These are phyloP conservation scores for Styphnolobium japonicum DNA, from an alignment of 306 rosid genomes.

Conservation along the genomic window DNA sequence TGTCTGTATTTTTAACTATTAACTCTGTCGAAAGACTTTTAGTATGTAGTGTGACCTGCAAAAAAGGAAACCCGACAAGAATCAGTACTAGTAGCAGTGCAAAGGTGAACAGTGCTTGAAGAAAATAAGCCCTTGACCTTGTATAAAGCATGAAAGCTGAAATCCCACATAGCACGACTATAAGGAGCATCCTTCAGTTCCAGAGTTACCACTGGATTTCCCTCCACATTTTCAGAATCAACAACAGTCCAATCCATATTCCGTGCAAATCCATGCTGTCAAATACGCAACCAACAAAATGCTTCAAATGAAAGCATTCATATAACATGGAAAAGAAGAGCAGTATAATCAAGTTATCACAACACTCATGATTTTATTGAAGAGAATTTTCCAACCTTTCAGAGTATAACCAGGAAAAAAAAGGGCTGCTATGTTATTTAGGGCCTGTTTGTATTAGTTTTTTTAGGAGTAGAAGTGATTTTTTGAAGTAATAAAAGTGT, in stretches of 20 bases:
- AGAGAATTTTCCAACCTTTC: background rate
- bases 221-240: conserved; percentile 72
- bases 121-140: conserved; percentile 54
- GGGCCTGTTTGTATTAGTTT: no score
- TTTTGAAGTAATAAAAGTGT: no score
- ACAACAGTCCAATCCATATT: conserved; percentile 82
- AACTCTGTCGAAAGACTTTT: conserved; percentile 80
- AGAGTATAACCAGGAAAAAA: no score
- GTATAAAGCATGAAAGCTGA: conserved; percentile 82
- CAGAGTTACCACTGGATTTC: conserved; percentile 65
- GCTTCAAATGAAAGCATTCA: background rate
- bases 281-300: conserved; percentile 35
- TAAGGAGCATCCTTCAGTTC: conserved; percentile 80
- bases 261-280: conserved; percentile 91
- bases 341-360: background rate
- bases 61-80: conserved; percentile 2
- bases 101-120: conserved; percentile 12
- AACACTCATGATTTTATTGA: background rate
- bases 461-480: no score
- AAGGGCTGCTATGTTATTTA: no score
- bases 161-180: conserved; percentile 93
- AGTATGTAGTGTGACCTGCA: conserved; percentile 66
- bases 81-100: background rate
- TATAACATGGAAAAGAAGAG: background rate
- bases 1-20: conserved; percentile 72